Evolutionary conservation across 2,329 filamentous ascomycete genomes (phyloP), one percentile per base, ranked within the genome.

Genomic region (Colletotrichum sp.): DNA sequence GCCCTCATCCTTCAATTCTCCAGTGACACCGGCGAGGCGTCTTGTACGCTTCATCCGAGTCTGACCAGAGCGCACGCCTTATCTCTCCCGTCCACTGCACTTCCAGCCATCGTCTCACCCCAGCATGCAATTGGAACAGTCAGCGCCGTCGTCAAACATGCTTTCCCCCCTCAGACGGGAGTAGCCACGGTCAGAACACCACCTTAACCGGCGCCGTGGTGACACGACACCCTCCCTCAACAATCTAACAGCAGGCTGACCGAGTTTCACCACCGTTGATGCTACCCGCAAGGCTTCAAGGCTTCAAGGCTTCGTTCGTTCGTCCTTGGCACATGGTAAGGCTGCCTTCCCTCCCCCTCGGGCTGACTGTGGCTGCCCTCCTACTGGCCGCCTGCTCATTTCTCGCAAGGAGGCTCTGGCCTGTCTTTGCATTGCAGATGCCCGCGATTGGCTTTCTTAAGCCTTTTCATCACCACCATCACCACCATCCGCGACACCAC

Each of bases 131-230:
- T 34, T 60, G n/a, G 43, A 21, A 48, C 43, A 48, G n/a, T 48
- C 43, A 48, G 39, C 68, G 60, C 30, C 68, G 66, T 65, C n/a
- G 39, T 69, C 55, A 32, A 60, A 48, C 67, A 74, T 59, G 34
- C 28, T 61, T 70, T 73, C 24, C n/a, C n/a, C 64, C 60, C 66
- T 68, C 63, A 28, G 71, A 32, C 67, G 67, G 67, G 71, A 74
- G 32, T 14, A 71, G 67, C 71, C 71, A 71, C 32, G 6, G n/a
- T 13, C 13, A 32, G 21, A 71, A n/a, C 70, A 60, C 52, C 26
- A 36, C 16, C 70, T 34, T 36, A 16, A 52, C 52, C 36, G 55
- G 36, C 34, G 21, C 55, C n/a, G 13, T 26, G 55, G 55, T 72
- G 55, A 52, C 66, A 73, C 71, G 7, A 30, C 30, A 30, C 14